Conservation (phyloP, 768 basidiomycete genomes). For the Amanita fuliginea region DNA sequence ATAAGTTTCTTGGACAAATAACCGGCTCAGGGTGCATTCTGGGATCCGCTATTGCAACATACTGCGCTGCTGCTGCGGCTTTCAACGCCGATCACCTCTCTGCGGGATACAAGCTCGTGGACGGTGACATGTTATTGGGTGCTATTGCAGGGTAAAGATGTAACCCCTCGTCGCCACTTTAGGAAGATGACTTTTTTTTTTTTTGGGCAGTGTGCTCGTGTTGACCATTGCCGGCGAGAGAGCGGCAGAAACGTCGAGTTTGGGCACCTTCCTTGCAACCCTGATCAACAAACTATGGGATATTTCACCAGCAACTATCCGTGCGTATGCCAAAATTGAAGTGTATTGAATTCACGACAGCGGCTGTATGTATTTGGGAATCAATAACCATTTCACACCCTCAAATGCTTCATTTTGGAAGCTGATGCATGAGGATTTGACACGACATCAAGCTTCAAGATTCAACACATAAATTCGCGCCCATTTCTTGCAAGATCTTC, state of each 20-base stretch:
- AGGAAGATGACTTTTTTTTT: neutral
- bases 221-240: conserved; percentile 55
- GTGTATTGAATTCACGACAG: conserved; percentile 8
- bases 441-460: neutral
- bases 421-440: neutral
- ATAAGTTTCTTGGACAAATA: conserved; percentile 61
- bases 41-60: conserved; percentile 69
- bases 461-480: no score
- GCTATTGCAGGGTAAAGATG: conserved; percentile 64
- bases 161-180: no score
- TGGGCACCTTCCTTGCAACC: conserved; percentile 54
- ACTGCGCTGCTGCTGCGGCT: conserved; percentile 49
- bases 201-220: conserved; percentile 41
- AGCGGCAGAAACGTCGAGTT: conserved; percentile 45
- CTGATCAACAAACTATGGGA: conserved; percentile 48
- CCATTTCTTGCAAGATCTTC: no score
- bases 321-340: conserved; percentile 20
- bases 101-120: conserved; percentile 37
- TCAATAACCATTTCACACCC: neutral
- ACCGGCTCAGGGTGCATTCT: conserved; percentile 88
- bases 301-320: conserved; percentile 22
- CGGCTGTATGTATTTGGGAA: neutral
- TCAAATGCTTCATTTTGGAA: neutral
- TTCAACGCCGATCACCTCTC: conserved; percentile 18
- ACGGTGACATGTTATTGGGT: conserved; percentile 68